These are phyloP conservation scores for Posidonia australis DNA, from an alignment of 106 monocot species.

Conservation along the genomic window DNA sequence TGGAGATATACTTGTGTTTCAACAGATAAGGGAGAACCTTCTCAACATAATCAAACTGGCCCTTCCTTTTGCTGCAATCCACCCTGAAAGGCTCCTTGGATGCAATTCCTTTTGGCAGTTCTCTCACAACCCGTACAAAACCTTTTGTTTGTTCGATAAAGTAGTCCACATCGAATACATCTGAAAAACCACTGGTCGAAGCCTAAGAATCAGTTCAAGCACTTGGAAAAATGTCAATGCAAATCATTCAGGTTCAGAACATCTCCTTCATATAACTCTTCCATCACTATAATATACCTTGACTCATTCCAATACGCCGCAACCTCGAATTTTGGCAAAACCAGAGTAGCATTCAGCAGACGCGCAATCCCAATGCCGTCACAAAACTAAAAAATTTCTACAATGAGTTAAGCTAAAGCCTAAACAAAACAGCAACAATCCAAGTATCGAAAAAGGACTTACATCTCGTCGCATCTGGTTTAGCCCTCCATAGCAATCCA, in stretches of 20 bases:
- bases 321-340: conserved; percentile 84
- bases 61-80: conserved; percentile 91
- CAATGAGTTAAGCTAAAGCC: not conserved
- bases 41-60: conserved; percentile 79
- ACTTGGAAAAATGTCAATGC: not conserved
- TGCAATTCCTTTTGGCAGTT: conserved; percentile 57
- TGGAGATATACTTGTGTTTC: conserved; percentile 68
- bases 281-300: conserved; percentile 27
- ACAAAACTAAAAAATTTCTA: conserved; percentile 47
- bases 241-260: too few relatives aligned
- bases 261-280: too few relatives aligned
- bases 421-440: not conserved
- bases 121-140: conserved; percentile 53
- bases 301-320: conserved; percentile 98
- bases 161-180: conserved; percentile 86
- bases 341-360: conserved; percentile 80
- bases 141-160: conserved; percentile 59
- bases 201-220: not conserved
- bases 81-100: conserved; percentile 55
- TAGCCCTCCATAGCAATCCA: conserved; percentile 91
- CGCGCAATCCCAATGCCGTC: conserved; percentile 93
- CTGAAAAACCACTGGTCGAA: conserved; percentile 67
- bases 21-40: conserved; percentile 54
- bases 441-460: conserved; percentile 4
- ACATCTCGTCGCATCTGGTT: conserved; percentile 98